Base-by-base conservation (phyloP, 331 rosid genomes). In the Prunus yedoensis region DNA sequence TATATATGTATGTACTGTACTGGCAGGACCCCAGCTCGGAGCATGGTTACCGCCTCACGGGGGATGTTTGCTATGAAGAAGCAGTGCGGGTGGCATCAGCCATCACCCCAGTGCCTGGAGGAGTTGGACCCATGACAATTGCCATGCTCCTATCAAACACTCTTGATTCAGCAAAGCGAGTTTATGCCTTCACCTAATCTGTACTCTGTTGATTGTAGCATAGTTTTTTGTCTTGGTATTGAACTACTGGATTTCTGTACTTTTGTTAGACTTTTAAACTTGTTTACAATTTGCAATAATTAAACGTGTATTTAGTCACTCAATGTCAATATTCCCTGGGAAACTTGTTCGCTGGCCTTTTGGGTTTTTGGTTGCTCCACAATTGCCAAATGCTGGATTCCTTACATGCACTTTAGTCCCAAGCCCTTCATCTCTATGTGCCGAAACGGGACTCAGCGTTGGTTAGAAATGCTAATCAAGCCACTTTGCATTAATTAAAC, bases 81-180 rank as follows among this genome's bases (percentile, higher is more conserved):
- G 97, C 91, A 9, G 81, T 80, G 35, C 74, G 77, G 54, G 91
- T 90, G 73, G 98, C 89, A n/a, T 91, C 97, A 16, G 82, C 86
- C 74, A 79, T 91, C 21, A 91, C 97, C 70, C 98, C 96, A 28
- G 98, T 91, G 56, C 98, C 97, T 1, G 98, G 98, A 15, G 98
- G 98, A 9, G 97, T 94, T 43, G 97, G 98, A 20, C 98, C 97
- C 4, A 82, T 94, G 97, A 91, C 97, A 6, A 84, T 91, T 76
- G 96, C 97, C 20, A 89, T 91, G 97, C 98, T 93, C 46, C 89
- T 91, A 20, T 74, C 70, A 10, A 93, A 93, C 86, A 88, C 98
- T 0, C 85, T 93, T 1, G 87, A 87, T 79, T 86, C 97, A 27
- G 96, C 98, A 49, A 91, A 89, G 70, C 85, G 93, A 23, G 80